Base-by-base conservation (phyloP, 495 filamentous ascomycete genomes). In the Aspergillus haitiensis region DNA sequence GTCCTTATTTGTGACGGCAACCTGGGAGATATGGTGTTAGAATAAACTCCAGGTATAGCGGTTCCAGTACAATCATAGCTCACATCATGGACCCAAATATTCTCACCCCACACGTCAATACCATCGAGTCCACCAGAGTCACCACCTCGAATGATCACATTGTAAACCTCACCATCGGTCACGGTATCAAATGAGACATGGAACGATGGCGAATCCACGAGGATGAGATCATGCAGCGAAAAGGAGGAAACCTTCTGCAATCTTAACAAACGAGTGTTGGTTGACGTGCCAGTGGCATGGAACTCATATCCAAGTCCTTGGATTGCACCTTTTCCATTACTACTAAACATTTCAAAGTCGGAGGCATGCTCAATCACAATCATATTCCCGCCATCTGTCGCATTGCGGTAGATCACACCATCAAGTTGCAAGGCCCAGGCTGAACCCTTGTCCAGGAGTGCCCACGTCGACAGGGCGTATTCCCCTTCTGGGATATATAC, bases 1-100 rank as follows among this genome's bases (percentile, higher is more conserved):
- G 52, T 83, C 81, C 61, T 78, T 78, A 70, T 84, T 84, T 12
- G 81, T 80, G 9, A 82, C 81, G 62, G 80, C 72, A 45, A 83
- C 67, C 70, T 84, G 68, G 68, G 69, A 51, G 13, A 27, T 27
- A 27, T 27, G 21, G 21, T 12, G 34, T 64, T 50, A 67, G 58
- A 31, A 55, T 36, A 18, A 21, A 4, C 40, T 61, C 33, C 47
- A 31, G 32, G 1, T 10, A 15, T 0, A 13, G 40, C 3, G 49
- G 1, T 27, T 27, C 21, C 21, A 27, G 21, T 0, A 34, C 13
- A 31, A 42, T 18, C 1, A 6, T 10, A 34, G 2, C 70, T 52
- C 52, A 81, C 70, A 67, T 84, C 79, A 55, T 83, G 82, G 56
- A 83, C 66, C 72, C 76, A 77, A 48, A 82, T 77, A 57, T 83